Evolutionary conservation across 768 basidiomycete species (phyloP).

Genomic region (Boletus insuetus): DNA sequence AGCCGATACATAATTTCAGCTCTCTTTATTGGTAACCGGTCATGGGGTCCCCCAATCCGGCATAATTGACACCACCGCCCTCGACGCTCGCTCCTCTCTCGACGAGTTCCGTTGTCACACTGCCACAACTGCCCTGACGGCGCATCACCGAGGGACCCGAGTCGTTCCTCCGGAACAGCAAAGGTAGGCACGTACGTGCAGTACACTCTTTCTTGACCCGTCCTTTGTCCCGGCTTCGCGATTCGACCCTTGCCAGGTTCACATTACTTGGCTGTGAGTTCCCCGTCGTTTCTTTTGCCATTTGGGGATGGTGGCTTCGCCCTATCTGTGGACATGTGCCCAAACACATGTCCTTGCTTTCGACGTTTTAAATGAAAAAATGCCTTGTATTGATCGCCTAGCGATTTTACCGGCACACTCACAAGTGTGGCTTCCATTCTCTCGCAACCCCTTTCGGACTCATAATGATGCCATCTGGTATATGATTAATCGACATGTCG

Average conservation of each 20-base stretch:
- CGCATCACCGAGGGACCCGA: not conserved
- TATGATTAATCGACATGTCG: slow-evolving; percentile 18
- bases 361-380: slow-evolving; percentile 20
- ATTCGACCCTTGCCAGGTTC: slow-evolving; percentile 5
- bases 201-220: too few relatives aligned
- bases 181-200: too few relatives aligned
- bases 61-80: not conserved
- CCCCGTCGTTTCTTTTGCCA: slow-evolving; percentile 21
- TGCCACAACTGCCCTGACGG: not conserved
- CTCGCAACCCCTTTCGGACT: slow-evolving; percentile 14
- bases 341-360: slow-evolving; percentile 18
- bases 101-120: not conserved
- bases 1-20: slow-evolving; percentile 13
- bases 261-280: slow-evolving; percentile 12
- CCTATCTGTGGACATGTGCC: slow-evolving; percentile 12
- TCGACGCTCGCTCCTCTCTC: not conserved
- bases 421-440: slow-evolving; percentile 23
- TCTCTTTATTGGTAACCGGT: slow-evolving; percentile 6
- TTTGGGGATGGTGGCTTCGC: slow-evolving; percentile 12
- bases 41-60: slow-evolving; percentile 1
- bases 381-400: slow-evolving; percentile 25
- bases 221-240: not conserved
- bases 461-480: slow-evolving; percentile 21
- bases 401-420: slow-evolving; percentile 12
- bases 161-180: too few relatives aligned